Base-by-base conservation (phyloP, 306 rosid genomes). In the Vigna trinervia region DNA sequence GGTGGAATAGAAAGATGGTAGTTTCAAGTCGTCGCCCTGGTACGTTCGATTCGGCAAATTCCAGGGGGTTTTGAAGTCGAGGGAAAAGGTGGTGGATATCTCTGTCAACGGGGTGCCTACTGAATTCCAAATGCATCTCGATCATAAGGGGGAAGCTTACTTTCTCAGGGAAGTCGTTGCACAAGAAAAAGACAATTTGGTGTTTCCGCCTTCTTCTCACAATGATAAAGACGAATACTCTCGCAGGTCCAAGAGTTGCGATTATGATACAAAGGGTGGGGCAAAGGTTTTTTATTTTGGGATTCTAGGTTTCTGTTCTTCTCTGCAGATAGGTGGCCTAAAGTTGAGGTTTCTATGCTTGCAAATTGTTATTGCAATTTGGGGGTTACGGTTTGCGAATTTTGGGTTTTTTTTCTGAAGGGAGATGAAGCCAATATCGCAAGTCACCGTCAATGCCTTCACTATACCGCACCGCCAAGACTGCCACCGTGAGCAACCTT, bases 1-100 rank as follows among this genome's bases (percentile, higher is more conserved):
- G 46, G 97, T 92, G 26, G 82, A 92, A 71, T 98, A 92, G 76
- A 84, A 22, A 69, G 98, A 96, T 61, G 99, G 96, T 26, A 85
- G 87, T 75, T 89, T 85, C 84, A 96, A 91, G 80, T 96, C 99
- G 0, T 96, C 98, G 0, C 96, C 96, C 3, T 96, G 99, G 99
- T 89, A 89, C 69, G 91, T 96, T 8, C 85, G 91, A 79, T 92
- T 96, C 58, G 99, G 98, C 11, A 96, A 92, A 77, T 96, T 93
- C 80, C 99, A 91, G 72, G 99, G 99, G 45, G 93, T 93, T 85
- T 81, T 96, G 80, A 96, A 90, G 75, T 62, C 93, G 0, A 89
- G 71, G 77, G 99, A 96, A 82, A 92, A 85, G 61, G 80, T 89
- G 12, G 90, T 96, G 26, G 79, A 66, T 12, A 85, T 96, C 53